Evolutionary conservation across 169 alveolate species (phyloP).

Genomic region (Theileria orientalis): DNA sequence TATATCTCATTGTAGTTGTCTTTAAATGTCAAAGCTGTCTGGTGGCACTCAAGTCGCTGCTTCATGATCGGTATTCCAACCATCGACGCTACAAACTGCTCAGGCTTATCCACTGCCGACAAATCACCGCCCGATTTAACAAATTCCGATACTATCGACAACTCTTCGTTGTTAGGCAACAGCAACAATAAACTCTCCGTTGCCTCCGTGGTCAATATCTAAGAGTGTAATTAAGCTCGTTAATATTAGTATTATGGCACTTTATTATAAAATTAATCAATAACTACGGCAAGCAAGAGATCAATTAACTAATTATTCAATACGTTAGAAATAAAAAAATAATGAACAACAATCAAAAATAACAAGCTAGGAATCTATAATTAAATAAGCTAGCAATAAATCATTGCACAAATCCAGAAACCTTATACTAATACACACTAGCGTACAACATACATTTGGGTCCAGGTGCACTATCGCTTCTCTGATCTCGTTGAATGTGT

Average conservation of each 20-base stretch:
- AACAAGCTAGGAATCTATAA: neutral
- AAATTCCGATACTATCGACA: constrained; percentile 81
- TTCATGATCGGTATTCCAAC: constrained; percentile 83
- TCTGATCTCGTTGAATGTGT: constrained; percentile 84
- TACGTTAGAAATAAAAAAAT: neutral
- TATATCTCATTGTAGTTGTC: constrained; percentile 78
- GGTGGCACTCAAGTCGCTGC: constrained; percentile 83
- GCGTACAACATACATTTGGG: constrained; percentile 71
- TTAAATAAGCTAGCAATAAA: neutral
- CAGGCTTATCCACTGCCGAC: constrained; percentile 84
- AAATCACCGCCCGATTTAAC: constrained; percentile 80
- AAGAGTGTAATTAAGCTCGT: neutral
- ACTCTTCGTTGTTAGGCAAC: constrained; percentile 85
- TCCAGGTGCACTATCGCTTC: constrained; percentile 86
- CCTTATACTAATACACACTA: too few species aligned
- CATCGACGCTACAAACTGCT: constrained; percentile 86
- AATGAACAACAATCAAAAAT: too few species aligned
- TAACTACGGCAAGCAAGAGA: too few species aligned
- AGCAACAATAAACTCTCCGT: constrained; percentile 83
- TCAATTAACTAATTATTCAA: too few species aligned
- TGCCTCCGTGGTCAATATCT: constrained; percentile 80
- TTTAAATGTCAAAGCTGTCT: constrained; percentile 79
- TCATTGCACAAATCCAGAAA: neutral
- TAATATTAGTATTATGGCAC: too few species aligned
- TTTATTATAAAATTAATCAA: too few species aligned